Percentiles rank a stretch among this genome's conserved stretches.
Conservation (phyloP, 2,329 filamentous ascomycete genomes). For the Penicillium psychrosexuale region DNA sequence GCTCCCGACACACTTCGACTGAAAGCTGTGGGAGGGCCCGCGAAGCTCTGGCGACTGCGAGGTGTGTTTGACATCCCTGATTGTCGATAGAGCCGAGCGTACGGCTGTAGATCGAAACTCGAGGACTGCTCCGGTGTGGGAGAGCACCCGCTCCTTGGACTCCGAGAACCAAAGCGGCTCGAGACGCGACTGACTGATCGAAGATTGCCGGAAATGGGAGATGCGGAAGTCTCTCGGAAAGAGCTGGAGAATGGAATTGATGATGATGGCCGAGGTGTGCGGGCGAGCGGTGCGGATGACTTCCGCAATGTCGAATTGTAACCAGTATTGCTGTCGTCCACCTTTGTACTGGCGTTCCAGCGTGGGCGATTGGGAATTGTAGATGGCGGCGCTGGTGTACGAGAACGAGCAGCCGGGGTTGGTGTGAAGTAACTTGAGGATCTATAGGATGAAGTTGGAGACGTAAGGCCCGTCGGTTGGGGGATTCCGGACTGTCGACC, state of each 20-base stretch:
- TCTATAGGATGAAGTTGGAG: conserved; percentile 35
- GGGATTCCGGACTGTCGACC: conserved; percentile 40
- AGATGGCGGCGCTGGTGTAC: conserved; percentile 43
- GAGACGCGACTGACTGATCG: conserved; percentile 37
- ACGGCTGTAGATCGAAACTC: conserved; percentile 41
- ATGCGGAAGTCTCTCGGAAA: conserved; percentile 42
- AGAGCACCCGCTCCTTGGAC: conserved; percentile 27
- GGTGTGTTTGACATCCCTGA: conserved; percentile 29
- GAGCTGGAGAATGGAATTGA: conserved; percentile 43
- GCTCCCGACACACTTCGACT: conserved; percentile 28
- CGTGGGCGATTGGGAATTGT: conserved; percentile 59
- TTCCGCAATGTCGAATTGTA: conserved; percentile 56
- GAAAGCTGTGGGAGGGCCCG: conserved; percentile 28
- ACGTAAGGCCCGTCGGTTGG: conserved; percentile 30
- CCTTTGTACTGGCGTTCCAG: conserved; percentile 70
- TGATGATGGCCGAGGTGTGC: conserved; percentile 38
- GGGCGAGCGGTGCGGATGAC: conserved; percentile 25
- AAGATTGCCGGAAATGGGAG: conserved; percentile 33
- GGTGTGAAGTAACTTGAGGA: conserved; percentile 51
- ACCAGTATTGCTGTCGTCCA: conserved; percentile 61
- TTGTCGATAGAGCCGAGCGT: conserved; percentile 39
- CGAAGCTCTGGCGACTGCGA: conserved; percentile 41
- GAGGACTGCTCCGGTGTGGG: conserved; percentile 29
- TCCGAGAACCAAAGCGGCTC: conserved; percentile 33
- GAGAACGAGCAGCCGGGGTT: conserved; percentile 46